Evolutionary conservation across 176 grass and related monocot species (phyloP).

Genomic region (Phyllostachys edulis): DNA sequence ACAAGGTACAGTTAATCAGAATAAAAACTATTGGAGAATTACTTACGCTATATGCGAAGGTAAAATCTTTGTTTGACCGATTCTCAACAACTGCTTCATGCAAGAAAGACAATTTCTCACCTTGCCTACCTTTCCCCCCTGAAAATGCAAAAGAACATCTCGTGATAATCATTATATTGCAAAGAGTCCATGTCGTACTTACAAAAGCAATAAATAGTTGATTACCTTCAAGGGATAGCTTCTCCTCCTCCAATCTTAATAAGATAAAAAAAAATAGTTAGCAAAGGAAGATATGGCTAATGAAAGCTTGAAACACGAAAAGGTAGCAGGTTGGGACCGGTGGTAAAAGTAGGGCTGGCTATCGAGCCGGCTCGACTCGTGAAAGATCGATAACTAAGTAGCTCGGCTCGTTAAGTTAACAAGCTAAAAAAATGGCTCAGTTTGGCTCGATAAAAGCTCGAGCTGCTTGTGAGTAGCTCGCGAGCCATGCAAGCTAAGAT

Average conservation of each 20-base stretch:
- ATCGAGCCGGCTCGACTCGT: too few species aligned
- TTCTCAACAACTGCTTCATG: conserved; percentile 61
- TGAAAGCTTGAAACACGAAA: conserved; percentile 17
- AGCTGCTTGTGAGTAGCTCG: too few species aligned
- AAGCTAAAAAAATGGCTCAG: too few species aligned
- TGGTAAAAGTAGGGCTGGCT: too few species aligned
- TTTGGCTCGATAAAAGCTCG: too few species aligned
- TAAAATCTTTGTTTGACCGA: conserved; percentile 77
- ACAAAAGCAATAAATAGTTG: conserved; percentile 14
- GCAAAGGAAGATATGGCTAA: conserved; percentile 1
- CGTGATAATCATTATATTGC: conserved; percentile 9
- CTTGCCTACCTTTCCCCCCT: conserved; percentile 67
- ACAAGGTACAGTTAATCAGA: conserved; percentile 13
- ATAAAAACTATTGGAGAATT: conserved; percentile 17
- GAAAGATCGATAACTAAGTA: too few species aligned
- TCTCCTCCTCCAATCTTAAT: conserved; percentile 78
- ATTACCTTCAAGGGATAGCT: conserved; percentile 93
- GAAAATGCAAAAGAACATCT: conserved; percentile 29
- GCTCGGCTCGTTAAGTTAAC: too few species aligned
- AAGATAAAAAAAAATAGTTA: conserved; percentile 13
- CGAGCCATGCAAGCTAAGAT: too few species aligned
- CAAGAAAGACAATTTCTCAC: conserved; percentile 64
- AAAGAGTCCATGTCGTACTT: neutral
- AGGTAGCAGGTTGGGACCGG: neutral
- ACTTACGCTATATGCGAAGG: conserved; percentile 82